Percentiles rank a stretch among this genome's conserved stretches.
phyloP scores from a whole-genome alignment of 805 yeast species.

The Metschnikowia koreensis region DNA sequence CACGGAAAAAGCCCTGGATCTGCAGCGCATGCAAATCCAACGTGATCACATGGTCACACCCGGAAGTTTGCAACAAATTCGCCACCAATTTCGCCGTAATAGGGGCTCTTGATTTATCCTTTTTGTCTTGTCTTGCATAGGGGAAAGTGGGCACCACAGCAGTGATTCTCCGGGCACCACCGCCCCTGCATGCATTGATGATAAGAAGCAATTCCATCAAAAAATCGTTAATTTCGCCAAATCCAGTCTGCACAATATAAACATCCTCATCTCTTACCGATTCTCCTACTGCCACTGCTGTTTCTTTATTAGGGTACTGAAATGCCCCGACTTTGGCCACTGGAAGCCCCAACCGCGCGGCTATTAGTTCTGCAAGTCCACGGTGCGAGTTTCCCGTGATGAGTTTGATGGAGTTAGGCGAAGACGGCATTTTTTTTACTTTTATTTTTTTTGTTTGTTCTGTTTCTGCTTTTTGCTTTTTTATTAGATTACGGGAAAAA shows the following conservation, averaged over 20 bases:
- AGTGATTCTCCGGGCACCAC: conserved; percentile 90
- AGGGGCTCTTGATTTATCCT: conserved; percentile 94
- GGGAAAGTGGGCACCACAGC: conserved; percentile 96
- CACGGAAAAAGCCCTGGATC: conserved; percentile 93
- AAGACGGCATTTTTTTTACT: conserved; percentile 9
- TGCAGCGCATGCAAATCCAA: conserved; percentile 98
- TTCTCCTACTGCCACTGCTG: conserved; percentile 83
- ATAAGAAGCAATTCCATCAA: conserved; percentile 84
- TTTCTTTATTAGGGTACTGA: conserved; percentile 84
- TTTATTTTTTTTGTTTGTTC: neutral
- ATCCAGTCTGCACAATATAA: conserved; percentile 80
- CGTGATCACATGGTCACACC: conserved; percentile 93
- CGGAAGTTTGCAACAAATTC: conserved; percentile 86
- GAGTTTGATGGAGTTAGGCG: conserved; percentile 48
- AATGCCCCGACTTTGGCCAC: conserved; percentile 77
- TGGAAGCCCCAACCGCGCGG: conserved; percentile 61
- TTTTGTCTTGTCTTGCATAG: conserved; percentile 95
- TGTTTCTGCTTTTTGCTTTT: too few species aligned
- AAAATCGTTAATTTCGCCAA: conserved; percentile 81
- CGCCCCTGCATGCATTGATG: conserved; percentile 94
- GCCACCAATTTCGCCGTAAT: conserved; percentile 94
- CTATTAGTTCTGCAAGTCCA: conserved; percentile 70
- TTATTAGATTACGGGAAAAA: too few species aligned
- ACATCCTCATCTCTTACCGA: conserved; percentile 90
- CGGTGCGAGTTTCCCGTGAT: conserved; percentile 78